phyloP scores from a whole-genome alignment of 2,329 filamentous ascomycete genomes.

The Sporothrix protearum region DNA sequence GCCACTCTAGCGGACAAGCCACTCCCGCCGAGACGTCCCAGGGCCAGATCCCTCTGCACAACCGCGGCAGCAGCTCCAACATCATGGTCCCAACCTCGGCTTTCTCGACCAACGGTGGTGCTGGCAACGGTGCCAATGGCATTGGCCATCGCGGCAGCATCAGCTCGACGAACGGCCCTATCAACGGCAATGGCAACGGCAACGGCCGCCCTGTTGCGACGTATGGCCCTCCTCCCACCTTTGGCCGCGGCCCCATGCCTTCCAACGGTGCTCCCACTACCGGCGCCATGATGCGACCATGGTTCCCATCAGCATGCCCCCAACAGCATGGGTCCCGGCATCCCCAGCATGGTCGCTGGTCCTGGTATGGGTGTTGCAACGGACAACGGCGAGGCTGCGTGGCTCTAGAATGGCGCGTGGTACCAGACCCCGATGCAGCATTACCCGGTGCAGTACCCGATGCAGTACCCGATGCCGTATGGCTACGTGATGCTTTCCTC shows the following conservation, averaged over 20 bases:
- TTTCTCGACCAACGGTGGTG: constrained; percentile 33
- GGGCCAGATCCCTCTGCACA: constrained; percentile 52
- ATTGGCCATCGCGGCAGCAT: constrained; percentile 34
- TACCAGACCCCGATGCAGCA: constrained; percentile 20
- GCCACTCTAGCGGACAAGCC: constrained; percentile 45
- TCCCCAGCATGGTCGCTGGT: constrained; percentile 7
- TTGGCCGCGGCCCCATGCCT: constrained; percentile 22
- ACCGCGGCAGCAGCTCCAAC: constrained; percentile 42
- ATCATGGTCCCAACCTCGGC: constrained; percentile 35
- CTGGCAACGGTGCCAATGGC: constrained; percentile 32
- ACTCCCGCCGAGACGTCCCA: constrained; percentile 53
- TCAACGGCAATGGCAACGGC: background rate
- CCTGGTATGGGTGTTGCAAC: constrained; percentile 26
- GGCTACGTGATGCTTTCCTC: constrained; percentile 16
- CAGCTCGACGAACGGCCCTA: background rate
- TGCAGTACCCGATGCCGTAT: constrained; percentile 23
- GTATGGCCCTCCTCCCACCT: constrained; percentile 27
- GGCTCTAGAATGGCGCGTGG: constrained; percentile 29
- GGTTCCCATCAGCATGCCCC: constrained; percentile 24
- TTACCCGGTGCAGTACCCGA: constrained; percentile 5
- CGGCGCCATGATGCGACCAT: constrained; percentile 18
- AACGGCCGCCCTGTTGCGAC: constrained; percentile 20
- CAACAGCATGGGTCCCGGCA: constrained; percentile 22
- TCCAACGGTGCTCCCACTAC: constrained; percentile 20
- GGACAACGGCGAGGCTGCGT: constrained; percentile 33